phyloP scores from a whole-genome alignment of 768 basidiomycete species.

The Hericium erinaceus region DNA sequence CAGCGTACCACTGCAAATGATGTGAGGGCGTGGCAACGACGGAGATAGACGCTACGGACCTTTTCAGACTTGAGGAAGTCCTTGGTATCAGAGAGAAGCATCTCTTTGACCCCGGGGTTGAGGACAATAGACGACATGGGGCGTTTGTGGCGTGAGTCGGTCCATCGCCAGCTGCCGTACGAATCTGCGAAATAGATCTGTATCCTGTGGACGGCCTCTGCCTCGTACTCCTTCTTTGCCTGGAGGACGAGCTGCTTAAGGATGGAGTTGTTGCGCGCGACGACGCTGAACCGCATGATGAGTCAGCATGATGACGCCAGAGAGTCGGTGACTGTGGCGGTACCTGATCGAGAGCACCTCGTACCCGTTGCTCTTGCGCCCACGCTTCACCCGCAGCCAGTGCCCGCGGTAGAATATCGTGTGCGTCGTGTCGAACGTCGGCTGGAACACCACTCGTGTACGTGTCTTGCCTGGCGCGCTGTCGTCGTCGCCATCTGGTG shows the following conservation, averaged over 20 bases:
- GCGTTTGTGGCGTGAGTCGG: conserved; percentile 79
- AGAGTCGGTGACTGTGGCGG: conserved; percentile 1
- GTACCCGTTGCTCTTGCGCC: conserved; percentile 60
- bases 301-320: not conserved
- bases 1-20: conserved; percentile 70
- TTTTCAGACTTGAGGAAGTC: conserved; percentile 83
- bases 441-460: conserved; percentile 82
- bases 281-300: conserved; percentile 41
- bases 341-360: conserved; percentile 75
- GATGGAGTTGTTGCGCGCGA: conserved; percentile 74
- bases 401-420: conserved; percentile 82
- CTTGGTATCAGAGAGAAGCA: conserved; percentile 71
- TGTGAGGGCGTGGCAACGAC: conserved; percentile 3
- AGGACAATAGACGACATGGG: conserved; percentile 85
- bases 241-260: conserved; percentile 84
- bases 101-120: conserved; percentile 84
- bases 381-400: conserved; percentile 70
- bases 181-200: conserved; percentile 88
- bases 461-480: conserved; percentile 50
- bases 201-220: conserved; percentile 77
- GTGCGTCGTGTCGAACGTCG: conserved; percentile 80
- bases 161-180: conserved; percentile 83
- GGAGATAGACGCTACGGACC: conserved; percentile 26
- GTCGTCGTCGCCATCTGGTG: conserved; percentile 39
- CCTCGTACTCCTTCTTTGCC: conserved; percentile 85